A percentile compares a stretch with the other conserved stretches of the same genome.
Evolutionary conservation across 2,329 filamentous ascomycete genomes (phyloP).

Genomic region (Epichloe elymi): DNA sequence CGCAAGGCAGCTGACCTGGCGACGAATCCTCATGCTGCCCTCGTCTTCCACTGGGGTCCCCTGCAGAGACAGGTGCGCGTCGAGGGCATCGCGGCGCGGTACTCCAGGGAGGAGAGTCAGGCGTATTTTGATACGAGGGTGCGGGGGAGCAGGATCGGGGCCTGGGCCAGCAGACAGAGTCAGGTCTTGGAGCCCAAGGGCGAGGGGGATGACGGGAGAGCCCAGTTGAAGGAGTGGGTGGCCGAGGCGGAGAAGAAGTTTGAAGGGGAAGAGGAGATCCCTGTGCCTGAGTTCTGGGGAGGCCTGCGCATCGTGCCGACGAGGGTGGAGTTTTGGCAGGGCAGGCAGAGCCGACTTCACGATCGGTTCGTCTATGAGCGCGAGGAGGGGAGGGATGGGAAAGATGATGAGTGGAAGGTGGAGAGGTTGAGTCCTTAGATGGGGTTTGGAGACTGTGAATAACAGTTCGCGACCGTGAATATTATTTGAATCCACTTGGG

Average conservation of each 20-base stretch:
- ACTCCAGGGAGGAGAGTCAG: slow-evolving; percentile 60
- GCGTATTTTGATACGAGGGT: slow-evolving; percentile 55
- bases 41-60: slow-evolving; percentile 85
- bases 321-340: slow-evolving; percentile 92
- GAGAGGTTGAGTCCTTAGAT: slow-evolving; percentile 58
- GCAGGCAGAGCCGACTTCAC: slow-evolving; percentile 76
- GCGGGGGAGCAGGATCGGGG: slow-evolving; percentile 71
- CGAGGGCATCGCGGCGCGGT: slow-evolving; percentile 60
- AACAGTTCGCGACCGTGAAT: no score
- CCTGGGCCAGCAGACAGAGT: slow-evolving; percentile 89
- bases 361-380: slow-evolving; percentile 82
- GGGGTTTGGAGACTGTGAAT: background rate
- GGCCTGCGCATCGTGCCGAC: slow-evolving; percentile 77
- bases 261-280: slow-evolving; percentile 63
- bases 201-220: slow-evolving; percentile 51
- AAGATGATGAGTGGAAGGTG: slow-evolving; percentile 44
- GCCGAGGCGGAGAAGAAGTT: slow-evolving; percentile 65
- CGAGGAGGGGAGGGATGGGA: slow-evolving; percentile 25
- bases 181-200: slow-evolving; percentile 46
- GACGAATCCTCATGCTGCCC: slow-evolving; percentile 61
- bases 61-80: slow-evolving; percentile 84
- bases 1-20: slow-evolving; percentile 54
- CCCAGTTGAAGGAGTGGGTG: slow-evolving; percentile 64
- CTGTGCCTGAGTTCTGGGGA: slow-evolving; percentile 90
- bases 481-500: no score